These are phyloP conservation scores for Quercus bicolor DNA, from an alignment of 306 rosid species.

Conservation along the genomic window DNA sequence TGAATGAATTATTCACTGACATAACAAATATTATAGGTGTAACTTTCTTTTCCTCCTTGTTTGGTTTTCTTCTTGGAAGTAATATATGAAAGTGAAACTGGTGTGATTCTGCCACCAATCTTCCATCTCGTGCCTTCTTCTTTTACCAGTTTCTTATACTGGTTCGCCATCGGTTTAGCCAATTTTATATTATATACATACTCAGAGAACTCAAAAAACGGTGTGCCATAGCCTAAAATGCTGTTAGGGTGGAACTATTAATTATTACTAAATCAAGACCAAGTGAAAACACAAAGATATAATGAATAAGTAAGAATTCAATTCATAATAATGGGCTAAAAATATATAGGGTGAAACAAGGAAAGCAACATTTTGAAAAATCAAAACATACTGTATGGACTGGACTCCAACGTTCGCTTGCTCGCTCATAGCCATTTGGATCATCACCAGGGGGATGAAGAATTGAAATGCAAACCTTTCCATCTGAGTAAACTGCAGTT, in stretches of 20 bases:
- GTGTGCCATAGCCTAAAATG: not conserved
- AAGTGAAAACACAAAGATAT: not conserved
- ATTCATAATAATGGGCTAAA: not conserved
- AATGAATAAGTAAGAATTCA: not conserved
- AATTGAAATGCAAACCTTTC: constrained; percentile 56
- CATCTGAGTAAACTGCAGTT: constrained; percentile 41
- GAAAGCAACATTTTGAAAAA: not conserved
- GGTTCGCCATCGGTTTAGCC: not conserved
- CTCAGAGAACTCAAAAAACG: not conserved
- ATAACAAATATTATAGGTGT: not conserved
- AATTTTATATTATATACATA: not conserved
- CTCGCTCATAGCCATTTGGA: constrained; percentile 55
- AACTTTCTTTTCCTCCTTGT: not conserved
- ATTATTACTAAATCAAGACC: not conserved
- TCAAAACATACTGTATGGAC: constrained; percentile 44
- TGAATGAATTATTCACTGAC: not conserved
- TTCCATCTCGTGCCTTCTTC: not conserved
- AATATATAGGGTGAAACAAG: not conserved
- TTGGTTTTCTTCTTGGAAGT: not conserved
- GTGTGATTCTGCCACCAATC: not conserved
- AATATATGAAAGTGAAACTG: not conserved
- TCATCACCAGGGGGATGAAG: constrained; percentile 63
- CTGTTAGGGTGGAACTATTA: not conserved
- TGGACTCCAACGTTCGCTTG: constrained; percentile 57
- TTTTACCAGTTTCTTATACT: not conserved